Evolutionary conservation across 441 rosid species (phyloP).

Genomic region (Omphalea diandra): DNA sequence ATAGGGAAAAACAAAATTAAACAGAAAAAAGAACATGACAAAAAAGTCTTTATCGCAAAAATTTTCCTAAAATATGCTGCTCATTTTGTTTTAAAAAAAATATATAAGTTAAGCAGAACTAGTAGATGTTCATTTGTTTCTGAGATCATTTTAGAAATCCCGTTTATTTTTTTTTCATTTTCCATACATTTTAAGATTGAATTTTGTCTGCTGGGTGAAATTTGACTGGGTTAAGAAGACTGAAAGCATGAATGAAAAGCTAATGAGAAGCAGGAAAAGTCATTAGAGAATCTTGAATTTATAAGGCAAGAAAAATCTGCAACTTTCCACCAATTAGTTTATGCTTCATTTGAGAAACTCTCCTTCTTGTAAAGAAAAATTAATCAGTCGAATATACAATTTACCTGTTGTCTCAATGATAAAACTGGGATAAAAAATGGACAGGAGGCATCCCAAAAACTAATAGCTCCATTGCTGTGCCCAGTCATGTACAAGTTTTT

Average conservation of each 20-base stretch:
- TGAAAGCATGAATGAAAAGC: not conserved
- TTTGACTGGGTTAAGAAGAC: not conserved
- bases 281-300: not conserved
- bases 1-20: not conserved
- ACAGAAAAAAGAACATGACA: not conserved
- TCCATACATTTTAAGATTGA: not conserved
- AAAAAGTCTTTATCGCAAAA: not conserved
- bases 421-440: slow-evolving; percentile 62
- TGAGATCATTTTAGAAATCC: not conserved
- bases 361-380: not conserved
- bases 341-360: not conserved
- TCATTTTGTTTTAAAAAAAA: not conserved
- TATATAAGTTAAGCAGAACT: not conserved
- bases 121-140: not conserved
- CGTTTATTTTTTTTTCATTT: not conserved
- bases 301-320: not conserved
- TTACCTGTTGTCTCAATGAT: slow-evolving; percentile 79
- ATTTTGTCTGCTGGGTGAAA: not conserved
- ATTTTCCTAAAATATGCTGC: not conserved
- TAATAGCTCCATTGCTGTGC: slow-evolving; percentile 75
- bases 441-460: slow-evolving; percentile 85
- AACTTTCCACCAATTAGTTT: not conserved
- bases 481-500: slow-evolving; percentile 83
- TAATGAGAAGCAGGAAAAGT: not conserved
- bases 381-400: not conserved